Percentiles rank a stretch among this genome's conserved stretches.
phyloP scores from a whole-genome alignment of 129 eudicot genomes.

The Calendula officinalis region DNA sequence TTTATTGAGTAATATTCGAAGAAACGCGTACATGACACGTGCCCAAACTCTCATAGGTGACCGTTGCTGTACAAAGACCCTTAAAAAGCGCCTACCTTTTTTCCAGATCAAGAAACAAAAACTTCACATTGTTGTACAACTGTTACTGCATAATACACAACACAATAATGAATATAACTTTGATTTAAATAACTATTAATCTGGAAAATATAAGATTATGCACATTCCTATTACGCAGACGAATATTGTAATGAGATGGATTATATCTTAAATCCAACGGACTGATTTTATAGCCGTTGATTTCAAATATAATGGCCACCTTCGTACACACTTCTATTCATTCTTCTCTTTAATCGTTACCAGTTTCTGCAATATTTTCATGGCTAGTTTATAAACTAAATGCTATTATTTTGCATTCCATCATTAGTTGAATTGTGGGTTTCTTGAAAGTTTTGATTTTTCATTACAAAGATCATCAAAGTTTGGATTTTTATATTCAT shows the following conservation, averaged over 20 bases:
- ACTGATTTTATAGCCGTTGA: slow-evolving; percentile 70
- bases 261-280: slow-evolving; percentile 56
- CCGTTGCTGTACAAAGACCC: slow-evolving; percentile 37
- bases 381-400: slow-evolving; percentile 10
- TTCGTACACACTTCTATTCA: slow-evolving; percentile 30
- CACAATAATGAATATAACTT: slow-evolving; percentile 16
- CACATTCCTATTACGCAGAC: slow-evolving; percentile 12
- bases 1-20: slow-evolving; percentile 14
- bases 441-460: slow-evolving; percentile 19
- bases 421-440: slow-evolving; percentile 32
- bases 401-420: slow-evolving; percentile 30
- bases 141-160: neutral
- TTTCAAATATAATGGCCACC: slow-evolving; percentile 49
- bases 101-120: neutral
- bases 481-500: slow-evolving; percentile 24
- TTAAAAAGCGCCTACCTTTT: slow-evolving; percentile 20
- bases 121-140: slow-evolving; percentile 27
- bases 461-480: slow-evolving; percentile 12
- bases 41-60: slow-evolving; percentile 32
- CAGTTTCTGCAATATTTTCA: slow-evolving; percentile 19
- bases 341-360: slow-evolving; percentile 10
- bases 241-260: slow-evolving; percentile 29
- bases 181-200: slow-evolving; percentile 13
- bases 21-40: slow-evolving; percentile 24
- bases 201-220: slow-evolving; percentile 22